A percentile compares a stretch with the other conserved stretches of the same genome.
Evolutionary conservation across 108 stramenopile genomes (phyloP).

Genomic region (Cyclotella sp.): DNA sequence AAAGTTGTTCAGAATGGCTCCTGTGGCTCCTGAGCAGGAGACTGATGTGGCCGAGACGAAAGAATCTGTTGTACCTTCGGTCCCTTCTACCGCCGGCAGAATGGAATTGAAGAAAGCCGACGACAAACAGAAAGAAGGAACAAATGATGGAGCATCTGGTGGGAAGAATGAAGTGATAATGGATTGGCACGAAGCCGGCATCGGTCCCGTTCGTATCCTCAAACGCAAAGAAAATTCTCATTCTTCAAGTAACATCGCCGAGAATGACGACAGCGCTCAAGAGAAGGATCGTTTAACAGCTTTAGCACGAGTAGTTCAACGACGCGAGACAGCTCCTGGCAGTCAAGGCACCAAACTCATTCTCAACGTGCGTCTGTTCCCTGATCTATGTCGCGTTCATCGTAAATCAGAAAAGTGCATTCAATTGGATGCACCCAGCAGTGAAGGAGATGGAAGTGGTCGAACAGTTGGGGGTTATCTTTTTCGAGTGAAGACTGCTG

Average conservation of each 20-base stretch:
- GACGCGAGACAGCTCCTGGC: constrained; percentile 65
- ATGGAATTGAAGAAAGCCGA: constrained; percentile 30
- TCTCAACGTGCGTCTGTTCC: constrained; percentile 62
- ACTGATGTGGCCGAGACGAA: constrained; percentile 13
- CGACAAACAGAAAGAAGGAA: constrained; percentile 16
- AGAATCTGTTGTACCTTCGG: constrained; percentile 38
- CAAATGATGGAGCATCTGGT: constrained; percentile 8
- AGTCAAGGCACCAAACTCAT: constrained; percentile 68
- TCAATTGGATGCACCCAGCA: constrained; percentile 40
- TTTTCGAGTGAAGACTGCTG: constrained; percentile 42
- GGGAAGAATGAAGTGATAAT: constrained; percentile 24
- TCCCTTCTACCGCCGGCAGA: constrained; percentile 47
- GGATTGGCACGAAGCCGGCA: constrained; percentile 76
- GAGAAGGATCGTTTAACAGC: constrained; percentile 8
- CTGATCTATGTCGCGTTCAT: constrained; percentile 43
- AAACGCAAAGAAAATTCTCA: constrained; percentile 22
- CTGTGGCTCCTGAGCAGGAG: constrained; percentile 25
- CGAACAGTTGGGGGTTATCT: constrained; percentile 35
- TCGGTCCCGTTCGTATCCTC: constrained; percentile 74
- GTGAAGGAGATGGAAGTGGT: constrained; percentile 10
- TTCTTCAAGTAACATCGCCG: neutral
- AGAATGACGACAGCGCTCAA: neutral
- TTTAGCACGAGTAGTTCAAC: constrained; percentile 68
- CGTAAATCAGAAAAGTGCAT: constrained; percentile 51
- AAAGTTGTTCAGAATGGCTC: constrained; percentile 64